Evolutionary conservation across 2,329 filamentous ascomycete species (phyloP), one percentile per base, ranked within the genome.

Genomic region (Fusarium drepaniforme): DNA sequence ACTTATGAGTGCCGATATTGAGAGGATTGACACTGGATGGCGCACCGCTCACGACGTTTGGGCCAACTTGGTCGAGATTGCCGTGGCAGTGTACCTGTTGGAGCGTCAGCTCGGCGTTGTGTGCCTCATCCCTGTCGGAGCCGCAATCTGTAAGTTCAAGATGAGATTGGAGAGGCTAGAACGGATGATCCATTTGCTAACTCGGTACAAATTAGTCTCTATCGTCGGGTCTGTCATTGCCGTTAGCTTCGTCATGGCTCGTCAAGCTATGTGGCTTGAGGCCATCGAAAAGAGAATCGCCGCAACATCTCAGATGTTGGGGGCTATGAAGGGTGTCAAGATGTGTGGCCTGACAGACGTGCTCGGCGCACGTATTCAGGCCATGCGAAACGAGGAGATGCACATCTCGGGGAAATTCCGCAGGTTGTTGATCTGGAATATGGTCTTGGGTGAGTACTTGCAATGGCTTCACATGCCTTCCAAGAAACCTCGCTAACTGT

Each of bases 1-100:
- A 5, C 75, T 87, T 8, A 87, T 87, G 84, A 85, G 82, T 44
- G 80, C 84, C 4, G 86, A 88, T 44, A 81, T 86, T 18, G 85
- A 85, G 63, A 81, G 82, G 1, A 83, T 87, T 13, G 78, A 78
- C 3, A 72, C 76, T 0, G 82, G 83, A 0, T 81, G 83, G 56
- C 75, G 78, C n/a, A 80, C 73, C 0, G 70, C 85, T 35, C 86
- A 87, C 60, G 85, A 86, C 28, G 66, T 83, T 3, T 86, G 84
- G 84, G 83, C 82, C 1, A 82, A 79, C 38, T 63, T 81, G 1
- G 74, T 88, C 0, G 84, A 89, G 67, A 83, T 87, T 23, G 81
- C 73, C 2, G 59, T 89, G 18, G 85, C 84, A 1, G 82, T 86
- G 30, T 90, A 83, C 73, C 78, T 90, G 0, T 77, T 90, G 0